Percentiles rank a stretch among this genome's conserved stretches.
These are phyloP conservation scores for Phytophthora tubulina DNA, from an alignment of 352 stramenopile species.

Conservation along the genomic window DNA sequence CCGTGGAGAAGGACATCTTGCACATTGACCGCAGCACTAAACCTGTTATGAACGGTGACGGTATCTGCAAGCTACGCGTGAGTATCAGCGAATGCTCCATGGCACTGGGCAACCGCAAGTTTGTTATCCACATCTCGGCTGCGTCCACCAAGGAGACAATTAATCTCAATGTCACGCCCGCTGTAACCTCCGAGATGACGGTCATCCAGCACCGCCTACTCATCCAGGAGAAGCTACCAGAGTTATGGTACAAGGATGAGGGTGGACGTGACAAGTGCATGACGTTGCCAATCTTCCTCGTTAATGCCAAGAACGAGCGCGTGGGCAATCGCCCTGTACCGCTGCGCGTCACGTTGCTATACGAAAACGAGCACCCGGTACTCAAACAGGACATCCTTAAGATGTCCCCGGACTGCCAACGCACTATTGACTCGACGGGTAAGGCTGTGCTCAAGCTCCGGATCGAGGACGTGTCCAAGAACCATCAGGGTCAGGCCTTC, in stretches of 20 bases:
- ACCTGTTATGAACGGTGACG: conserved; percentile 82
- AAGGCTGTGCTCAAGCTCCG: conserved; percentile 90
- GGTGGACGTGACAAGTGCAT: conserved; percentile 89
- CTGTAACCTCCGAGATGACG: conserved; percentile 83
- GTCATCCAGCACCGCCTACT: conserved; percentile 87
- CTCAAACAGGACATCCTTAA: conserved; percentile 96
- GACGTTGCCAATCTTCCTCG: conserved; percentile 78
- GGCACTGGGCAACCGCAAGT: conserved; percentile 88
- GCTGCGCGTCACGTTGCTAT: conserved; percentile 83
- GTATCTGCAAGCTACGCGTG: conserved; percentile 85
- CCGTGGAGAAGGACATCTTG: conserved; percentile 82
- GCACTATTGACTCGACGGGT: conserved; percentile 86
- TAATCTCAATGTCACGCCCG: conserved; percentile 59
- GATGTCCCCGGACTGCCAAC: conserved; percentile 87
- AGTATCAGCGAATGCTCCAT: conserved; percentile 88
- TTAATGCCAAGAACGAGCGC: conserved; percentile 84
- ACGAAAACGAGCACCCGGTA: conserved; percentile 91
- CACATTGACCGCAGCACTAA: conserved; percentile 84
- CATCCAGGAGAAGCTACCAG: conserved; percentile 84
- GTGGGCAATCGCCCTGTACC: conserved; percentile 81
- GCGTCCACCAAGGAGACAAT: conserved; percentile 62
- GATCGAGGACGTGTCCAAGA: conserved; percentile 97
- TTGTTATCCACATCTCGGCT: conserved; percentile 83
- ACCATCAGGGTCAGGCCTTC: conserved; percentile 96
- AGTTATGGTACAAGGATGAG: conserved; percentile 92